Evolutionary conservation across 2,329 filamentous ascomycete species (phyloP).

Genomic region (Penicillium brevicompactum): DNA sequence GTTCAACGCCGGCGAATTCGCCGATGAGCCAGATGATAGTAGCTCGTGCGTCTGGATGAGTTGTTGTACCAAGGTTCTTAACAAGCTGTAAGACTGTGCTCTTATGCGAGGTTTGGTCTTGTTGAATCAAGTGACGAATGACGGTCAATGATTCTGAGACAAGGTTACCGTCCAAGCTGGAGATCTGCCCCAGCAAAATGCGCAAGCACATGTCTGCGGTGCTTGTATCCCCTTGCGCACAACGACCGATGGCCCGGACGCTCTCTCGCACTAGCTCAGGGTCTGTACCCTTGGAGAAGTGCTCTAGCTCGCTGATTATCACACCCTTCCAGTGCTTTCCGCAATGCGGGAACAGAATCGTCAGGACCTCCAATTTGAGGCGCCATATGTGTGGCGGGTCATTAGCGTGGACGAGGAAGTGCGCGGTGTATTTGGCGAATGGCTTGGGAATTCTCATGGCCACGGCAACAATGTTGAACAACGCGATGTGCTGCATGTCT

Average conservation of each 20-base stretch:
- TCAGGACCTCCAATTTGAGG: constrained; percentile 87
- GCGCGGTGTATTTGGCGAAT: constrained; percentile 86
- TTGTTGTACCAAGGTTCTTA: constrained; percentile 85
- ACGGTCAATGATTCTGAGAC: constrained; percentile 94
- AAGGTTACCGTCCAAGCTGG: constrained; percentile 80
- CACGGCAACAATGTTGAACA: constrained; percentile 95
- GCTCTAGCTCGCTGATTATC: constrained; percentile 88
- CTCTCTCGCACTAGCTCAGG: constrained; percentile 81
- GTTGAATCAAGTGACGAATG: constrained; percentile 92
- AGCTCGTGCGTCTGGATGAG: constrained; percentile 83
- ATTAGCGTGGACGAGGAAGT: constrained; percentile 81
- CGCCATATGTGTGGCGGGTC: constrained; percentile 84
- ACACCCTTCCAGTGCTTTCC: constrained; percentile 76
- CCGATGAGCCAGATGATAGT: constrained; percentile 98
- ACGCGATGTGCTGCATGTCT: constrained; percentile 84
- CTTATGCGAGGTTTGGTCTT: constrained; percentile 76
- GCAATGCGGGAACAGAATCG: constrained; percentile 85
- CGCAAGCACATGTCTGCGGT: constrained; percentile 79
- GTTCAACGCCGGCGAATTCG: constrained; percentile 80
- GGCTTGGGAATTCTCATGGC: constrained; percentile 72
- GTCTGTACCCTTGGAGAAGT: constrained; percentile 79
- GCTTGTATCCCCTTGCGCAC: constrained; percentile 73
- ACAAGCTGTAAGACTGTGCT: constrained; percentile 87
- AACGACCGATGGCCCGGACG: constrained; percentile 89
- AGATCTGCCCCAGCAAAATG: constrained; percentile 82